Percentiles rank a stretch among this genome's conserved stretches.
Conservation (phyloP, 345 rosid species). For the Trapa bicornis region DNA sequence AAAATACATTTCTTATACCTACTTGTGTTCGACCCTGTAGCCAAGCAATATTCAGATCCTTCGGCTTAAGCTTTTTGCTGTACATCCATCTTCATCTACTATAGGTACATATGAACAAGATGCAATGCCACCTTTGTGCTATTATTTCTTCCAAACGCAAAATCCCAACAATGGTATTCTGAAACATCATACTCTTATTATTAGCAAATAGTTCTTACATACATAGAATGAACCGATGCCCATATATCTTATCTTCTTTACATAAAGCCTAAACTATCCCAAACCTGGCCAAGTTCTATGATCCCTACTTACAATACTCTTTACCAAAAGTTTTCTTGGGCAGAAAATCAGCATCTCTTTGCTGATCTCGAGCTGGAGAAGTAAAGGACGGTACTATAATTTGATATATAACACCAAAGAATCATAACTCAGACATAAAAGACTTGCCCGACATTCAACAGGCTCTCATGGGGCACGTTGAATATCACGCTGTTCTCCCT, state of each 20-base stretch:
- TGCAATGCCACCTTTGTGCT: too few species aligned
- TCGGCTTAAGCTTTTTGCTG: too few species aligned
- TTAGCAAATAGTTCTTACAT: too few species aligned
- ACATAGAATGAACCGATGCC: not conserved
- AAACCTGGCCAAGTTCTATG: not conserved
- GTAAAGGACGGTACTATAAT: not conserved
- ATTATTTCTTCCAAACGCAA: too few species aligned
- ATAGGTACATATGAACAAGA: too few species aligned
- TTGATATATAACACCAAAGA: not conserved
- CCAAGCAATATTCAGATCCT: too few species aligned
- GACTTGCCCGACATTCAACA: conserved; percentile 64
- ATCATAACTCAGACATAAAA: conserved; percentile 34
- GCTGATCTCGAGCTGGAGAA: not conserved
- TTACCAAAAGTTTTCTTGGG: not conserved
- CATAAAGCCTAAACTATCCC: not conserved
- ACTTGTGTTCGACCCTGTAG: too few species aligned
- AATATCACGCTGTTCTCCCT: conserved; percentile 65
- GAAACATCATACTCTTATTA: not conserved
- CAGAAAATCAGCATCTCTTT: not conserved
- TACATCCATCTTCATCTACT: too few species aligned
- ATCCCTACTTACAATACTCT: not conserved
- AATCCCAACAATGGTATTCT: not conserved
- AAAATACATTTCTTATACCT: too few species aligned
- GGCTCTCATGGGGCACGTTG: conserved; percentile 67
- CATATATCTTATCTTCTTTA: not conserved